phyloP scores from a whole-genome alignment of 768 basidiomycete species.

The Boletus rubroflammeus region DNA sequence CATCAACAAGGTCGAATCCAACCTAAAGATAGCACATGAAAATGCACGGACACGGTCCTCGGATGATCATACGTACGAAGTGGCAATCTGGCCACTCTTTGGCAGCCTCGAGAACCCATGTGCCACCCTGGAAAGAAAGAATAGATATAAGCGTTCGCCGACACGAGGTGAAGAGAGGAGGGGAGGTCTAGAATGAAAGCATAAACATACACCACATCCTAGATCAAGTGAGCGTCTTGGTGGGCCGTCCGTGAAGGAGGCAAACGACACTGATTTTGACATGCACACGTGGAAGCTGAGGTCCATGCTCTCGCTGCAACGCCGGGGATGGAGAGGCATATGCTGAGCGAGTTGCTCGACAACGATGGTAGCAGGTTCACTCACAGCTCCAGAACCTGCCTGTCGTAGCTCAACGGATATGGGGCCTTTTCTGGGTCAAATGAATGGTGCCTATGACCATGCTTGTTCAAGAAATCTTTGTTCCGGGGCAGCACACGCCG shows the following conservation, averaged over 20 bases:
- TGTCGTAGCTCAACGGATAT: constrained; percentile 73
- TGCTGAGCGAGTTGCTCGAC: constrained; percentile 5
- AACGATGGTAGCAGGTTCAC: constrained; percentile 20
- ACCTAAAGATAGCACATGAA: constrained; percentile 42
- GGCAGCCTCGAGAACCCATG: constrained; percentile 71
- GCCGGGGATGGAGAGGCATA: not conserved
- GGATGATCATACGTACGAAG: constrained; percentile 46
- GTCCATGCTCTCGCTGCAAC: constrained; percentile 51
- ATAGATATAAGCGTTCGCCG: not conserved
- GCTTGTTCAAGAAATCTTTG: constrained; percentile 58
- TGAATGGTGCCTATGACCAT: constrained; percentile 63
- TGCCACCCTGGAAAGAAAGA: constrained; percentile 46
- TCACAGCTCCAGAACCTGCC: constrained; percentile 64
- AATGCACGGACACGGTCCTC: not conserved
- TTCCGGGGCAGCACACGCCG: constrained; percentile 33
- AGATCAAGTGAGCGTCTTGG: constrained; percentile 62
- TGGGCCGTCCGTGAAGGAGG: constrained; percentile 46
- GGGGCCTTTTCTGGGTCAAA: constrained; percentile 75
- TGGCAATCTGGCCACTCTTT: constrained; percentile 64
- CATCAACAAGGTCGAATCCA: constrained; percentile 74
- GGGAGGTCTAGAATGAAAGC: not conserved
- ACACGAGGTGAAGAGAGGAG: not conserved
- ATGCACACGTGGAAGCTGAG: constrained; percentile 47
- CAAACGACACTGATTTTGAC: constrained; percentile 54
- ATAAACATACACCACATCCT: constrained; percentile 63